Percentiles rank a stretch among this genome's conserved stretches.
Conservation (phyloP, 495 filamentous ascomycete species). For the Neurospora hispaniola region DNA sequence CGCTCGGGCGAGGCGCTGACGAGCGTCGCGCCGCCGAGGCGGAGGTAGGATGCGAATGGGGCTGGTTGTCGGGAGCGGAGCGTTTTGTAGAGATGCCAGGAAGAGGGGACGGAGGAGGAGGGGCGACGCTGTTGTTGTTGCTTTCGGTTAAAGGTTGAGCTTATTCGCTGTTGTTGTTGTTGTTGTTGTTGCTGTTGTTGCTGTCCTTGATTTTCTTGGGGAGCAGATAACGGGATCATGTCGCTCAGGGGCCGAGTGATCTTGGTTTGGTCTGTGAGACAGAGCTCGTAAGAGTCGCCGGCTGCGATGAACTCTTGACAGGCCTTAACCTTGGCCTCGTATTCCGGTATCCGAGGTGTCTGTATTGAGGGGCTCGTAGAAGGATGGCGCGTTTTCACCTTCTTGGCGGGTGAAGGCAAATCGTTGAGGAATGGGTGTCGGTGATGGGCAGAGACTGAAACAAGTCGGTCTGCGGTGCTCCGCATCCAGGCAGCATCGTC, state of each 20-base stretch:
- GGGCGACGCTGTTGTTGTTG: slow-evolving; percentile 3
- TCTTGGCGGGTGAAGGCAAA: not conserved
- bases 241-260: slow-evolving; percentile 33
- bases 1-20: slow-evolving; percentile 85
- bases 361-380: slow-evolving; percentile 15
- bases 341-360: slow-evolving; percentile 44
- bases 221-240: slow-evolving; percentile 51
- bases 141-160: slow-evolving; percentile 3
- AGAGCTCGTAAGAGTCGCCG: slow-evolving; percentile 90
- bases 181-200: slow-evolving; percentile 7
- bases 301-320: slow-evolving; percentile 63
- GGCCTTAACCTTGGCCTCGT: slow-evolving; percentile 51
- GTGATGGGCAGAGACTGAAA: slow-evolving; percentile 5
- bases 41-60: slow-evolving; percentile 74
- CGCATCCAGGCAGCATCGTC: slow-evolving; percentile 21
- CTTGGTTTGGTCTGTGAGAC: slow-evolving; percentile 65
- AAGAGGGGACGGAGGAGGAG: slow-evolving; percentile 12
- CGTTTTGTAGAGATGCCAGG: slow-evolving; percentile 63
- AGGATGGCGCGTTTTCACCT: slow-evolving; percentile 9
- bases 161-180: not conserved
- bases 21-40: slow-evolving; percentile 57
- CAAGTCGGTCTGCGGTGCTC: slow-evolving; percentile 21
- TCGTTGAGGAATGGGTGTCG: not conserved
- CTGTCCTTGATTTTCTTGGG: slow-evolving; percentile 4
- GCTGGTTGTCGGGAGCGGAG: slow-evolving; percentile 70